Evolutionary conservation across 441 rosid genomes (phyloP), one percentile per base, ranked within the genome.

Genomic region (Melastoma candidum): DNA sequence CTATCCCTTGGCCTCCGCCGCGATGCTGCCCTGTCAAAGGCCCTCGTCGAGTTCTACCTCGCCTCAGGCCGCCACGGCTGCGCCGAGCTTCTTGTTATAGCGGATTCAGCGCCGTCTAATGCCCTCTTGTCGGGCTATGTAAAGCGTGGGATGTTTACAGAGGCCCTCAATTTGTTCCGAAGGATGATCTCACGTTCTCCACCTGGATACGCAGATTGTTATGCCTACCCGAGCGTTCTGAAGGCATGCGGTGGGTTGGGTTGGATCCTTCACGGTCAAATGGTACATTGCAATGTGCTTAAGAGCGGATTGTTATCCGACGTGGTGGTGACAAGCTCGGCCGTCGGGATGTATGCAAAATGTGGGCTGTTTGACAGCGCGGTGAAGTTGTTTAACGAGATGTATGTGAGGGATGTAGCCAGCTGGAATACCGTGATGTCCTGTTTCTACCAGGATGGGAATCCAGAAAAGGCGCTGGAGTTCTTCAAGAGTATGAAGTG

Each of bases 401-500:
- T 87, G 77, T 49, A 73, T 55, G 77, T 71, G 0, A 77, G 89
- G 69, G 92, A 86, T 48, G 82, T 82, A 50, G 84, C 72, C 1
- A 59, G 76, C 68, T 84, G 94, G 90, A 84, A 84, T 63, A 53
- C 82, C 0, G 77, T 84, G 8, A 80, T 87, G 51, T 84, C 90
- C 12, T 74, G 88, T 65, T 76, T 62, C 61, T 76, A 80, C 68
- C 94, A 87, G 46, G 67, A 55, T 14, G 86, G 96, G 29, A 65
- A 73, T 51, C 71, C 79, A 10, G 73, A 71, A 65, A 74, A 77
- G 59, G 84, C 83, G 4, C 36, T 87, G 65, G 81, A 75, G 17
- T 46, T 80, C 11, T 78, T 75, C 50, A 71, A 46, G 12, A 71
- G 66, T 50, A 87, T 82, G 88, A 82, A 68, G 55, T 65, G 48